Percentiles rank a stretch among this genome's conserved stretches.
Evolutionary conservation across 164 flowering plant genomes (phyloP).

Genomic region (Vitis rupestris): DNA sequence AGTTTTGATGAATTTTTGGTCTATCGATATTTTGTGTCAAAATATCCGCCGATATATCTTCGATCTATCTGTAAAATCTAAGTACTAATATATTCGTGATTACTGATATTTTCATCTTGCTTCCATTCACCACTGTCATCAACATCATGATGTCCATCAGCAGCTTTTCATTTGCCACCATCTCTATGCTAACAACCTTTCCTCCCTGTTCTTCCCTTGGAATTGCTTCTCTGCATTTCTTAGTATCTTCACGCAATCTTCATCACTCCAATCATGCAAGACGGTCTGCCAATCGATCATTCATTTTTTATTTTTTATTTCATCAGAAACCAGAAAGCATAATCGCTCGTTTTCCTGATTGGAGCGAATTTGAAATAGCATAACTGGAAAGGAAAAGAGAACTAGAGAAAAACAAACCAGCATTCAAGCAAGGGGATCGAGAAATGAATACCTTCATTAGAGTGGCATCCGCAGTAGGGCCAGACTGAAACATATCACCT

Average conservation of each 20-base stretch:
- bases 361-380: too few species aligned
- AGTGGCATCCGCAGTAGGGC: slow-evolving; percentile 26
- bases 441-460: slow-evolving; percentile 21
- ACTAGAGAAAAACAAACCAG: too few species aligned
- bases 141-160: slow-evolving; percentile 36
- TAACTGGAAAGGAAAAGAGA: too few species aligned
- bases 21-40: too few species aligned
- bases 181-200: slow-evolving; percentile 48
- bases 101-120: neutral
- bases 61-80: too few species aligned
- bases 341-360: too few species aligned
- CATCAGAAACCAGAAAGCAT: neutral
- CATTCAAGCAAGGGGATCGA: neutral
- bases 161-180: slow-evolving; percentile 31
- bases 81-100: too few species aligned
- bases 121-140: slow-evolving; percentile 28
- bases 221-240: slow-evolving; percentile 39
- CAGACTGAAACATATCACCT: slow-evolving; percentile 25
- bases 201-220: slow-evolving; percentile 34
- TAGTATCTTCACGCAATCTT: slow-evolving; percentile 39
- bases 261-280: slow-evolving; percentile 40
- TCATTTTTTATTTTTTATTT: neutral
- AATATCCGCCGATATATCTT: too few species aligned
- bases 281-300: slow-evolving; percentile 22
- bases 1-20: too few species aligned